phyloP scores from a whole-genome alignment of 1,284 basidiomycete genomes.

The Cutaneotrichosporon sp. region DNA sequence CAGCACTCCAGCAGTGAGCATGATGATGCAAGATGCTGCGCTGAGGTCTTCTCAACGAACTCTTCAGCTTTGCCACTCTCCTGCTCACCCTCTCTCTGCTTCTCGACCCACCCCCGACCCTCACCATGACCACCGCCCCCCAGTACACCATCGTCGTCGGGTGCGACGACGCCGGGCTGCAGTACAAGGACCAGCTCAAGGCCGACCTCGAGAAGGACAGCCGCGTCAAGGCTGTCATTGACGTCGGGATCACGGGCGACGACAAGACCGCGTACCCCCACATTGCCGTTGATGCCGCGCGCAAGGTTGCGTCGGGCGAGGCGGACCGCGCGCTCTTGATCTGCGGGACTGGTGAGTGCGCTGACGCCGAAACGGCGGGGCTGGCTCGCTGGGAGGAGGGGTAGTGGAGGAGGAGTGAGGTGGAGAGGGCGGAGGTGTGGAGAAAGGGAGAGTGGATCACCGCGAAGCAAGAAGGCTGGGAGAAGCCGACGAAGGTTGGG shows the following conservation, averaged over 20 bases:
- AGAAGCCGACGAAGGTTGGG: too few species aligned
- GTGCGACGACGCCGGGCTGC: constrained; percentile 44
- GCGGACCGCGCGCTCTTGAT: constrained; percentile 56
- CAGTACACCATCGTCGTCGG: constrained; percentile 46
- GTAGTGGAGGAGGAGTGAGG: not conserved
- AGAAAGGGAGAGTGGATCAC: too few species aligned
- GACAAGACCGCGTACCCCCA: constrained; percentile 56
- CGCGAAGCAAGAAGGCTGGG: too few species aligned
- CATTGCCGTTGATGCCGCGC: constrained; percentile 54
- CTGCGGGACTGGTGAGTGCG: constrained; percentile 53
- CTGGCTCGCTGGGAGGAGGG: not conserved
- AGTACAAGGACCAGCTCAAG: constrained; percentile 44
- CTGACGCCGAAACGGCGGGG: too few species aligned
- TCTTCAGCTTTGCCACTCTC: not conserved
- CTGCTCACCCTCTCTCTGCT: not conserved
- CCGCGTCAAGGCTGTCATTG: constrained; percentile 43
- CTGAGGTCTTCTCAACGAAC: too few species aligned
- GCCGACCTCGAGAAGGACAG: constrained; percentile 42
- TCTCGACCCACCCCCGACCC: not conserved
- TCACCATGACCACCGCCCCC: constrained; percentile 15
- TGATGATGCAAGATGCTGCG: not conserved
- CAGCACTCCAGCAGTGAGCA: too few species aligned
- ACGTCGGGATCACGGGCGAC: constrained; percentile 40
- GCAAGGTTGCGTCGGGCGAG: constrained; percentile 53
- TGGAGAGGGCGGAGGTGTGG: too few species aligned